Conservation (phyloP, 2,329 filamentous ascomycete species). For the Colletotrichum chlorophyti region DNA sequence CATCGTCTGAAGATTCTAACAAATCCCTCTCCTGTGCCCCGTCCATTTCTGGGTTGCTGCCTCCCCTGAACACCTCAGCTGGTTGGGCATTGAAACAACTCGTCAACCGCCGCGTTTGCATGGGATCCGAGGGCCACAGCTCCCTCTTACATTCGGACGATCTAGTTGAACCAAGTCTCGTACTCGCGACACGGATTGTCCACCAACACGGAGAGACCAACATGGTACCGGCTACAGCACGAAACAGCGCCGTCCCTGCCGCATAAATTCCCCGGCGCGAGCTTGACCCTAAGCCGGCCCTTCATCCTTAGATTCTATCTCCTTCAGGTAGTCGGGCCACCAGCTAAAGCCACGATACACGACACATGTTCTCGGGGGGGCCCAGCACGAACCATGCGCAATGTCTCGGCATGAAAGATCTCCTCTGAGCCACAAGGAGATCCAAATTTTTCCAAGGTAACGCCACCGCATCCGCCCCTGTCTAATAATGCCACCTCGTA, state of each 20-base stretch:
- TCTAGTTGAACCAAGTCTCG: conserved; percentile 26
- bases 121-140: conserved; percentile 5
- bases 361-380: conserved; percentile 2
- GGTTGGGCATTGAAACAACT: conserved; percentile 9
- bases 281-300: background rate
- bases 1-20: conserved; percentile 15
- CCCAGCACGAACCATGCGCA: conserved; percentile 5
- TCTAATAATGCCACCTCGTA: background rate
- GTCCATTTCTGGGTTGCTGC: conserved; percentile 15
- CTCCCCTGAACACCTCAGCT: conserved; percentile 17
- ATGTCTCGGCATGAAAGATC: conserved; percentile 25
- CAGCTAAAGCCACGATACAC: conserved; percentile 10
- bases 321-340: background rate
- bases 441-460: conserved; percentile 13
- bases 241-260: conserved; percentile 16
- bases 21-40: conserved; percentile 12
- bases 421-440: conserved; percentile 26
- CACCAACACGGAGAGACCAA: conserved; percentile 10
- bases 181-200: conserved; percentile 23
- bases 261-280: conserved; percentile 20
- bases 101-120: conserved; percentile 12
- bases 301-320: conserved; percentile 6
- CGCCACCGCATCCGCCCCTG: conserved; percentile 21
- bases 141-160: conserved; percentile 20
- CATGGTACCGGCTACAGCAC: conserved; percentile 24